These are phyloP conservation scores for Peronospora farinosa DNA, from an alignment of 352 stramenopile genomes.

Conservation along the genomic window DNA sequence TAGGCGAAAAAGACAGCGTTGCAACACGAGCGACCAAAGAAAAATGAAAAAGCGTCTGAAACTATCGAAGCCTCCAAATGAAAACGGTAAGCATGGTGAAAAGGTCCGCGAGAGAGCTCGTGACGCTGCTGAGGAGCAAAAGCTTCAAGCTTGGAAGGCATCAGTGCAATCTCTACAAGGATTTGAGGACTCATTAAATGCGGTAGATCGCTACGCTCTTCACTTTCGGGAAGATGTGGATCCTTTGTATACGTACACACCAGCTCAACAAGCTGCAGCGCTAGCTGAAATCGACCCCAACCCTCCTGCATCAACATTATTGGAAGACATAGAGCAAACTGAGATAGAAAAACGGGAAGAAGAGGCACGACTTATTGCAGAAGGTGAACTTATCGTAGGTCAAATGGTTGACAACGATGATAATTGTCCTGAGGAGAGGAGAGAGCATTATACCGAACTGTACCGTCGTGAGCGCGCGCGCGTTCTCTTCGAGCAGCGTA, in stretches of 20 bases:
- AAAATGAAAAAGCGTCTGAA: conserved; percentile 34
- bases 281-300: conserved; percentile 23
- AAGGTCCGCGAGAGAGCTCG: conserved; percentile 77
- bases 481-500: conserved; percentile 47
- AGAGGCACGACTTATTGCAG: conserved; percentile 49
- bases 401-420: conserved; percentile 27
- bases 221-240: conserved; percentile 90
- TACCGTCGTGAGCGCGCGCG: conserved; percentile 60
- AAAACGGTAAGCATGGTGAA: conserved; percentile 26
- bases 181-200: conserved; percentile 90
- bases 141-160: conserved; percentile 85
- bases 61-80: conserved; percentile 9
- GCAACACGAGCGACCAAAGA: conserved; percentile 12
- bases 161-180: conserved; percentile 67
- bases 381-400: conserved; percentile 64
- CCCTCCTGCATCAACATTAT: conserved; percentile 13
- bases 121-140: conserved; percentile 90
- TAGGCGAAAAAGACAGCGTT: conserved; percentile 21
- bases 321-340: conserved; percentile 56
- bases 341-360: conserved; percentile 60
- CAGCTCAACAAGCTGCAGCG: conserved; percentile 27
- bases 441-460: conserved; percentile 34
- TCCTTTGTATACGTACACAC: conserved; percentile 61
- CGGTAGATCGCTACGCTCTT: conserved; percentile 91
- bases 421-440: conserved; percentile 14